Evolutionary conservation across 2,329 filamentous ascomycete species (phyloP).

Genomic region (Fusarium equiseti): DNA sequence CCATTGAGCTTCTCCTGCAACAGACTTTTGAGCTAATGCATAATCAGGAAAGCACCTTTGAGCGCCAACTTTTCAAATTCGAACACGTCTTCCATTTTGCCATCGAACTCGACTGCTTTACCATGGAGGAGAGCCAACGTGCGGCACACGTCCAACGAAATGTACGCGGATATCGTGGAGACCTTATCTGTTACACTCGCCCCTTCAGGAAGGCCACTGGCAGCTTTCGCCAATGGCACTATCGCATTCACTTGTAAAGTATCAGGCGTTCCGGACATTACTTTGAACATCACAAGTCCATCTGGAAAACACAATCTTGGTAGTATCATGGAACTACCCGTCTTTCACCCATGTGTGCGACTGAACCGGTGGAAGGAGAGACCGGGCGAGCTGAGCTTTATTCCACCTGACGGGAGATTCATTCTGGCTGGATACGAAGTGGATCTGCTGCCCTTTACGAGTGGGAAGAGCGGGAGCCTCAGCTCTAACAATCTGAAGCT

Average conservation of each 20-base stretch:
- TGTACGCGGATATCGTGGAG: constrained; percentile 97
- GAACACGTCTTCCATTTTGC: constrained; percentile 55
- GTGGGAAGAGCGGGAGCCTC: constrained; percentile 66
- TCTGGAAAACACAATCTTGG: constrained; percentile 82
- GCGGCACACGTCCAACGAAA: constrained; percentile 93
- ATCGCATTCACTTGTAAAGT: constrained; percentile 97
- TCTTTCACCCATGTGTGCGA: constrained; percentile 96
- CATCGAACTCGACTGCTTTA: constrained; percentile 67
- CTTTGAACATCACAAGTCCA: constrained; percentile 82
- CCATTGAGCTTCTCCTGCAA: not conserved
- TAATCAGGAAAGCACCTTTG: constrained; percentile 56
- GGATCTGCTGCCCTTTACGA: constrained; percentile 81
- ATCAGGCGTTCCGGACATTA: constrained; percentile 91
- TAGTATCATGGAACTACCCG: constrained; percentile 84
- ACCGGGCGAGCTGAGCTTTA: constrained; percentile 92
- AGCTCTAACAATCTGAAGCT: constrained; percentile 77
- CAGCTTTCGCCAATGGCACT: constrained; percentile 89
- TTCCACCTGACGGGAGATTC: constrained; percentile 94
- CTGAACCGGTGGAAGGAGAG: constrained; percentile 89
- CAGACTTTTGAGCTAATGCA: constrained; percentile 19
- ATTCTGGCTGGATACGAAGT: constrained; percentile 95
- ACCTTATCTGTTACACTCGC: constrained; percentile 88
- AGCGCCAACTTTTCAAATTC: constrained; percentile 55
- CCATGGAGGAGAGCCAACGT: constrained; percentile 95
- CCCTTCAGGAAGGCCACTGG: constrained; percentile 87